phyloP scores from a whole-genome alignment of 2,329 filamentous ascomycete species.

The Neopestalotiopsis clavispora region DNA sequence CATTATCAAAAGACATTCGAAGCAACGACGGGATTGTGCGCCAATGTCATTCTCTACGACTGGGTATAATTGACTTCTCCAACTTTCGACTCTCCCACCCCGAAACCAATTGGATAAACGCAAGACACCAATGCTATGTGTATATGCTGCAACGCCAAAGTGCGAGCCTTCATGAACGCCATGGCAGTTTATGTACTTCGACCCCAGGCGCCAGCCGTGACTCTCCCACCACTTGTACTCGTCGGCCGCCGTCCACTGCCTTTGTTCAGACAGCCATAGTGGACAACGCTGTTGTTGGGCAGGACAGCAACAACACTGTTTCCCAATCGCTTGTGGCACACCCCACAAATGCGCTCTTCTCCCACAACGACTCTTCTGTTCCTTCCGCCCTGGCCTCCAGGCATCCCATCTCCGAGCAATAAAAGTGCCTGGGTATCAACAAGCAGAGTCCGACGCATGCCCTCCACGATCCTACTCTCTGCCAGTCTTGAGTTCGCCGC shows the following conservation, averaged over 20 bases:
- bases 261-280: constrained; percentile 75
- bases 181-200: constrained; percentile 19
- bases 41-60: neutral
- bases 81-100: neutral
- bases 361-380: constrained; percentile 76
- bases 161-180: constrained; percentile 1
- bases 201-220: constrained; percentile 36
- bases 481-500: constrained; percentile 83
- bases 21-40: neutral
- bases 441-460: constrained; percentile 77
- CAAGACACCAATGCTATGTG: constrained; percentile 9
- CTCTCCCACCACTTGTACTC: constrained; percentile 35
- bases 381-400: constrained; percentile 55
- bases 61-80: constrained; percentile 10
- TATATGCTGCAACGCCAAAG: constrained; percentile 10
- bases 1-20: neutral
- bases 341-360: constrained; percentile 88
- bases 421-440: constrained; percentile 77
- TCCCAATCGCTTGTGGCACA: constrained; percentile 92
- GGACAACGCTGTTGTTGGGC: constrained; percentile 81
- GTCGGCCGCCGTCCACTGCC: constrained; percentile 34
- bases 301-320: constrained; percentile 90
- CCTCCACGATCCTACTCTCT: constrained; percentile 77
- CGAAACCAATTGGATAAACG: neutral
- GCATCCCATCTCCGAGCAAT: constrained; percentile 71